Base-by-base conservation (phyloP, 176 grass and related monocot species). In the Aegilops umbellulata region DNA sequence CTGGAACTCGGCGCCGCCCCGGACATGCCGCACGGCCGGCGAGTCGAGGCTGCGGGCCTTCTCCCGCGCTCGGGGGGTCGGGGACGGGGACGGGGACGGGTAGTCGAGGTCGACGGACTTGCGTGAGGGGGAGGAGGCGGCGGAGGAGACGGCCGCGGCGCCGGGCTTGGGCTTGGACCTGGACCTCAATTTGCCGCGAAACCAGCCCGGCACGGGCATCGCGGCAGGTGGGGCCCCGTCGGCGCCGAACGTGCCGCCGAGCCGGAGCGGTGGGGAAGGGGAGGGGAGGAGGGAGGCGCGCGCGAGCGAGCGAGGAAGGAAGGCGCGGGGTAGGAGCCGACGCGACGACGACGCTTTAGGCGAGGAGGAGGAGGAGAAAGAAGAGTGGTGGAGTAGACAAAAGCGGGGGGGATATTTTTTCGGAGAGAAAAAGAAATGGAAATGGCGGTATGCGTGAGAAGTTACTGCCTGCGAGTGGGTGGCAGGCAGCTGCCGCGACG, bases 201-300 rank as follows among this genome's bases (percentile, higher is more conserved):
- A 91, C 89, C 89, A 91, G 1, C 74, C 74, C 1, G 26, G 74
- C 85, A 86, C 89, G 47, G 89, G 89, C 89, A 91, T 91, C 85
- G 81, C 75, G 30, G 27, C 14, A 7, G 60, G 13, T 3, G 57
- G 47, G 3, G 24, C 6, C 34, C 9, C 55, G 68, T 24, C 29
- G 62, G 41, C 63, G 39, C 32, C 63, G 41, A 25, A 23, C 34
- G 41, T 7, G 49, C 60, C 29, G 13, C 8, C 55, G 64, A 16
- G 79, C 39, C 13, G 14, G 34, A 19, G 12, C 5, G n/a, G 22
- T 27, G 25, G 1, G 13, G 10, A 11, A 12, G 64, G 13, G 16
- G 19, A 0, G 8, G 4, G 22, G 31, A 13, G 61, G 51, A 26
- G 75, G 22, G 22, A 42, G 66, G 66, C 31, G 74, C 44, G 73